phyloP scores from a whole-genome alignment of 768 basidiomycete genomes.

The Agrocybe pediades region DNA sequence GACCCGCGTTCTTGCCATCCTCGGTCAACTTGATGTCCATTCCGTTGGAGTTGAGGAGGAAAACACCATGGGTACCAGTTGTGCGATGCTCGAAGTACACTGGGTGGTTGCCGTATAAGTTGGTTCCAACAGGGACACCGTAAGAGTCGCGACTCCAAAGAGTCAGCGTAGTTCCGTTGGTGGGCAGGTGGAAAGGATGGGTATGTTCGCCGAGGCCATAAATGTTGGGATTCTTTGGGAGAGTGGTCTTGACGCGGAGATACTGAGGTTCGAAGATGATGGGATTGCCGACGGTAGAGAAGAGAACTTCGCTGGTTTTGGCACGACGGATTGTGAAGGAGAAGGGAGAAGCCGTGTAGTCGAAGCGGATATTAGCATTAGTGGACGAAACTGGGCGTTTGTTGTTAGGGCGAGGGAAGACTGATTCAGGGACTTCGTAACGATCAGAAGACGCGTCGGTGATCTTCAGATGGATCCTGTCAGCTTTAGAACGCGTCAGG shows the following conservation, averaged over 20 bases:
- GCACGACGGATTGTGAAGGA: constrained; percentile 60
- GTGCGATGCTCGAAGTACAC: constrained; percentile 72
- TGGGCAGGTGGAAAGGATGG: constrained; percentile 59
- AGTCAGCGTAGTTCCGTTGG: constrained; percentile 48
- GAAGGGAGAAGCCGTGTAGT: constrained; percentile 61
- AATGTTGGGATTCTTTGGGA: constrained; percentile 65
- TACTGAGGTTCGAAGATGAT: constrained; percentile 80
- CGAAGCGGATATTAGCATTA: constrained; percentile 54
- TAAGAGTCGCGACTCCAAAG: constrained; percentile 70
- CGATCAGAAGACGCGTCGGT: constrained; percentile 49
- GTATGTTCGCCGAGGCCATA: constrained; percentile 82
- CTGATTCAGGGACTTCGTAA: constrained; percentile 65
- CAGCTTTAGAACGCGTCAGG: too few relatives aligned
- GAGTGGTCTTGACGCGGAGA: constrained; percentile 65
- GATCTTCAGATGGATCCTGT: constrained; percentile 67
- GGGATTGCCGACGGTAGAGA: constrained; percentile 60
- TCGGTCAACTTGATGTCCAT: constrained; percentile 75
- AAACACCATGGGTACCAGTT: constrained; percentile 69
- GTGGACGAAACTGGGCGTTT: constrained; percentile 26
- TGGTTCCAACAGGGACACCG: constrained; percentile 56
- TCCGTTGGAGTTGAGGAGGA: constrained; percentile 69
- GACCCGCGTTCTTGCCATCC: constrained; percentile 35
- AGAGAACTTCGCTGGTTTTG: constrained; percentile 56
- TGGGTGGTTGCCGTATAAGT: constrained; percentile 73
- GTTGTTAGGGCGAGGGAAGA: constrained; percentile 55